phyloP scores from a whole-genome alignment of 2,329 filamentous ascomycete species.

The Daldinia sp. region DNA sequence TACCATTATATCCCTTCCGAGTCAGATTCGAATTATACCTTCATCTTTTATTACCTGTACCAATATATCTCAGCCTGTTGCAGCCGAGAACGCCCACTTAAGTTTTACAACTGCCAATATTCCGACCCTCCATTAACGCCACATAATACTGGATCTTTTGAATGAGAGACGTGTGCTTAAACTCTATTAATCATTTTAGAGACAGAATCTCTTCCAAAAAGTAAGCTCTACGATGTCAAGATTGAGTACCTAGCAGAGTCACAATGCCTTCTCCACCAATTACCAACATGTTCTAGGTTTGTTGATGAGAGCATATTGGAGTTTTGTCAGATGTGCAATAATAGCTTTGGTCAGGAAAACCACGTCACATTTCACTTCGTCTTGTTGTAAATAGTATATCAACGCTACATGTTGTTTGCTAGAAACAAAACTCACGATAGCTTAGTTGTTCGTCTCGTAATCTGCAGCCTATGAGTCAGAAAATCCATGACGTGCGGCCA shows the following conservation, averaged over 20 bases:
- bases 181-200: not conserved
- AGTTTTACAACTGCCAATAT: not conserved
- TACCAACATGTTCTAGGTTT: not conserved
- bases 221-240: not conserved
- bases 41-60: not conserved
- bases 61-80: conserved; percentile 4
- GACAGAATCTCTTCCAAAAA: not conserved
- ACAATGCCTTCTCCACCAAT: not conserved
- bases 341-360: not conserved
- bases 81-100: not conserved
- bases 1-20: not conserved
- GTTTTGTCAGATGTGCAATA: not conserved
- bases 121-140: not conserved
- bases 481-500: not conserved
- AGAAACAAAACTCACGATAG: not conserved
- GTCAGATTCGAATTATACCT: not conserved
- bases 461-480: not conserved
- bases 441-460: not conserved
- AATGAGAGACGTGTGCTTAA: not conserved
- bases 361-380: not conserved
- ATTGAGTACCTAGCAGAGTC: not conserved
- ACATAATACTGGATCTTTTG: not conserved
- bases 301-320: not conserved
- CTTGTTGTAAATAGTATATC: not conserved
- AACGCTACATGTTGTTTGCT: not conserved